These are phyloP conservation scores for Candida glucosophila DNA, from an alignment of 1,139 yeast genomes.

Conservation along the genomic window DNA sequence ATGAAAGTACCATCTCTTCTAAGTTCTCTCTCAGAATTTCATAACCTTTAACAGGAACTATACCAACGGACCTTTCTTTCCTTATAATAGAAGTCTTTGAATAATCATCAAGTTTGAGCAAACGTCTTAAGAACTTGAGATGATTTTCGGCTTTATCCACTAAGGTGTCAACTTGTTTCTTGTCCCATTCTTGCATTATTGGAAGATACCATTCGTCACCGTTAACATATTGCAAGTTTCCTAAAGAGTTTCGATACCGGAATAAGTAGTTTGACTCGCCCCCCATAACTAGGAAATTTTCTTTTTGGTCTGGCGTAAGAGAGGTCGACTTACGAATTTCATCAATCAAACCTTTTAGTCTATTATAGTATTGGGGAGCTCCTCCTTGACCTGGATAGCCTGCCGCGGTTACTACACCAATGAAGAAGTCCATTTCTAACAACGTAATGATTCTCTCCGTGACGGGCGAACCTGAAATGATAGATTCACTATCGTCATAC, in stretches of 20 bases:
- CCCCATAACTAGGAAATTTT: conserved; percentile 78
- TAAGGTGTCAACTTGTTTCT: conserved; percentile 48
- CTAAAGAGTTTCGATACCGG: conserved; percentile 41
- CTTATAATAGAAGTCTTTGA: conserved; percentile 51
- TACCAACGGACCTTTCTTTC: conserved; percentile 84
- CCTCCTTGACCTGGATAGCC: conserved; percentile 82
- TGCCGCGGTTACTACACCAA: conserved; percentile 96
- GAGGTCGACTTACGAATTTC: conserved; percentile 38
- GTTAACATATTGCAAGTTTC: conserved; percentile 52
- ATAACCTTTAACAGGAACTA: conserved; percentile 57
- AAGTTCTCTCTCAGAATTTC: conserved; percentile 71
- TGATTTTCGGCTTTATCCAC: conserved; percentile 64
- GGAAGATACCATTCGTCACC: conserved; percentile 70
- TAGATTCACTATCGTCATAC: conserved; percentile 81
- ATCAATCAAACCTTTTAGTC: conserved; percentile 69
- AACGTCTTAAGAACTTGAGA: conserved; percentile 43
- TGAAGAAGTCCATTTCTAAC: conserved; percentile 51
- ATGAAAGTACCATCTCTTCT: conserved; percentile 82
- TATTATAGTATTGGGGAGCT: conserved; percentile 52
- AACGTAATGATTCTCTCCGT: conserved; percentile 50
- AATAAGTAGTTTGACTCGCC: conserved; percentile 91
- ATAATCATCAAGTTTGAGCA: conserved; percentile 53
- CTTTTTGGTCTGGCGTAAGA: conserved; percentile 48
- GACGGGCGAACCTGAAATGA: conserved; percentile 52
- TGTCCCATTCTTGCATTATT: conserved; percentile 61